Conservation (phyloP, 345 rosid genomes). For the Dimocarpus longan region DNA sequence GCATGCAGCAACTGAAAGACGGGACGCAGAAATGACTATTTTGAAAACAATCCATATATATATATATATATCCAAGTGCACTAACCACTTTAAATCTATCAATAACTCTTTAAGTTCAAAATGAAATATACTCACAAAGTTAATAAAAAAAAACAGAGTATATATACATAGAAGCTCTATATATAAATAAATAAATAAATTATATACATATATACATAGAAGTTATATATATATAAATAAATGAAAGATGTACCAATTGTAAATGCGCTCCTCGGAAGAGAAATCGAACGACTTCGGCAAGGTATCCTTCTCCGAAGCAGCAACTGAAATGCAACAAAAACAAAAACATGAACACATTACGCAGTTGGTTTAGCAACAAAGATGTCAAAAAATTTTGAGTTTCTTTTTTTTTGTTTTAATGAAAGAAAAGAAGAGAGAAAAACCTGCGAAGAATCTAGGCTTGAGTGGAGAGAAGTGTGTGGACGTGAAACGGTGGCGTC, state of each 20-base stretch:
- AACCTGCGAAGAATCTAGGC: conserved; percentile 45
- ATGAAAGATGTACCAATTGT: conserved; percentile 61
- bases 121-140: not conserved
- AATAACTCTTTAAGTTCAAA: not conserved
- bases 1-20: not conserved
- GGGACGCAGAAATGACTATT: not conserved
- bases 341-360: not conserved
- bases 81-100: not conserved
- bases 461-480: conserved; percentile 19
- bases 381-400: too few relatives aligned
- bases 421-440: not conserved
- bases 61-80: not conserved
- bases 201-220: too few relatives aligned
- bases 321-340: conserved; percentile 46
- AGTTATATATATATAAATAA: too few relatives aligned
- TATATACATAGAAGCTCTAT: too few relatives aligned
- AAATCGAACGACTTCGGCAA: conserved; percentile 89
- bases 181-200: too few relatives aligned
- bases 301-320: conserved; percentile 53
- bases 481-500: conserved; percentile 43
- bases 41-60: not conserved
- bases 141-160: not conserved
- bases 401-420: not conserved
- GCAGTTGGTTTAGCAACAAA: not conserved
- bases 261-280: conserved; percentile 83